Conservation (phyloP, 2,329 filamentous ascomycete genomes). For the Paraphoma sp. region DNA sequence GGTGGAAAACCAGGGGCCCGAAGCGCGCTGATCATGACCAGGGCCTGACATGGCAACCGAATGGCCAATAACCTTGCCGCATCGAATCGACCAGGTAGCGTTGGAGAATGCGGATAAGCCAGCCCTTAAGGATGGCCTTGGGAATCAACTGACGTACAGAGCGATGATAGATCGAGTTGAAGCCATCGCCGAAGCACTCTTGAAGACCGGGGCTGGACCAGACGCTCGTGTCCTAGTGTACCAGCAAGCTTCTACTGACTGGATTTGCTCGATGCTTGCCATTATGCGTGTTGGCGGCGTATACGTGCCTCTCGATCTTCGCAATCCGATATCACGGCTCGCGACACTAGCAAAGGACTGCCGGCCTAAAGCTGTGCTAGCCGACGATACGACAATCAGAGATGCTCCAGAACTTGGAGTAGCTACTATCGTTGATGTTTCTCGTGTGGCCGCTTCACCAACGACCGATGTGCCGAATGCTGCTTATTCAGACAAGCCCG, state of each 20-base stretch:
- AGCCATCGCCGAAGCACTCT: neutral
- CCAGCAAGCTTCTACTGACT: conserved; percentile 47
- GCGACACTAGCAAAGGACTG: conserved; percentile 22
- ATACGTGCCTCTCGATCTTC: conserved; percentile 50
- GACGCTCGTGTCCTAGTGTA: conserved; percentile 49
- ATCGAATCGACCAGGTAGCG: too few relatives aligned
- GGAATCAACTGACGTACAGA: neutral
- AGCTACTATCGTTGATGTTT: neutral
- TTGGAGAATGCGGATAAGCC: neutral
- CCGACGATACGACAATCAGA: neutral
- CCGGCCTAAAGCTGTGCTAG: neutral
- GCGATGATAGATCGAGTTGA: neutral
- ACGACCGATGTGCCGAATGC: neutral
- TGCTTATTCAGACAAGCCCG: conserved; percentile 32
- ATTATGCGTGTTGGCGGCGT: conserved; percentile 48
- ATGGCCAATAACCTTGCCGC: too few relatives aligned
- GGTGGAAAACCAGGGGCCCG: too few relatives aligned
- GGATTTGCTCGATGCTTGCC: conserved; percentile 50
- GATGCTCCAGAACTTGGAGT: neutral
- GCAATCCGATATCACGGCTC: conserved; percentile 39
- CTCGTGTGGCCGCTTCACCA: neutral
- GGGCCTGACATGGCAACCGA: too few relatives aligned
- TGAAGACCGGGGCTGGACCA: neutral
- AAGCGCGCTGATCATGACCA: too few relatives aligned
- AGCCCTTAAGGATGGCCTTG: conserved; percentile 4